Percentiles rank a stretch among this genome's conserved stretches.
phyloP scores from a whole-genome alignment of 2,329 filamentous ascomycete species.

The Exophiala oligosperma region DNA sequence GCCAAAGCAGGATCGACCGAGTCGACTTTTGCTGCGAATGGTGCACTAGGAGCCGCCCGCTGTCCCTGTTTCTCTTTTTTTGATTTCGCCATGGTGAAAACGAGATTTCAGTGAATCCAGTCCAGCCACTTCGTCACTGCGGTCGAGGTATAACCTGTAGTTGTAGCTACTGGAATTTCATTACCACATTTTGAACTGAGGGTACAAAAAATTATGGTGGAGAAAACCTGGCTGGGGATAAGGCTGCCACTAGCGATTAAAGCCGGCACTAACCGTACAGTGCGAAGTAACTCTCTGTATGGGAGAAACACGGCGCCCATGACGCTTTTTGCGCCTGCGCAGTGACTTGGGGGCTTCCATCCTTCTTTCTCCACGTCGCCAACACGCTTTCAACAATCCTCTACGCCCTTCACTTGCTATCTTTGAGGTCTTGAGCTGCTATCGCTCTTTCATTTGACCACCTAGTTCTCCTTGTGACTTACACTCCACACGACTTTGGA shows the following conservation, averaged over 20 bases:
- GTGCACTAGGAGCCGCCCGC: not conserved
- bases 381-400: constrained; percentile 14
- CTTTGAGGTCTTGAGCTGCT: not conserved
- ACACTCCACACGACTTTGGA: no score
- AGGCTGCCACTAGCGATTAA: not conserved
- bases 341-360: constrained; percentile 9
- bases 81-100: constrained; percentile 15
- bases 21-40: constrained; percentile 22
- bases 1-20: constrained; percentile 68
- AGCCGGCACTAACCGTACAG: not conserved
- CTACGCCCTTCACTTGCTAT: not conserved
- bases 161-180: no score
- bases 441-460: not conserved
- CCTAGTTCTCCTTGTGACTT: not conserved
- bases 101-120: no score
- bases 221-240: constrained; percentile 17
- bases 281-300: no score
- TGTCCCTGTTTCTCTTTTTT: constrained; percentile 3
- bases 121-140: no score
- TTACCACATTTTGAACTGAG: no score
- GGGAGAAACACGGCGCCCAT: constrained; percentile 2
- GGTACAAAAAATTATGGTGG: constrained; percentile 12
- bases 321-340: constrained; percentile 6
- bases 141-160: no score
- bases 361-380: constrained; percentile 19